These are phyloP conservation scores for Buxus sempervirens DNA, from an alignment of 164 flowering plant genomes.

Conservation along the genomic window DNA sequence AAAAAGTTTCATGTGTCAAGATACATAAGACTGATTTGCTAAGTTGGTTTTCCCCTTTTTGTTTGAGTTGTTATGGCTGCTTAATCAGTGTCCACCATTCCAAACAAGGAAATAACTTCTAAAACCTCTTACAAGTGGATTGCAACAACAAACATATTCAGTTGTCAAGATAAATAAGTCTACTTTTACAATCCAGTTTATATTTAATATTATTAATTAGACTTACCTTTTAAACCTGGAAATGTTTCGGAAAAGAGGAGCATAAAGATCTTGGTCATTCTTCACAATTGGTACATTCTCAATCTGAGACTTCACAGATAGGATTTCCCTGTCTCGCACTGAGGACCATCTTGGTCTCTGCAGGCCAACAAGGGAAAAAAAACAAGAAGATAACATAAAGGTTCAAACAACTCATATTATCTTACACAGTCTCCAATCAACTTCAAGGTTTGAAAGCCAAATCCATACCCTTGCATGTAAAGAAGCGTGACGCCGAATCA, in stretches of 20 bases:
- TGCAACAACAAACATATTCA: background rate
- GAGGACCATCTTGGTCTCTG: constrained; percentile 54
- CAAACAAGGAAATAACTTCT: background rate
- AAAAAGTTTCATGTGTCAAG: no score
- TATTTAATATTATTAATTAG: background rate
- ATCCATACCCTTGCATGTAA: constrained; percentile 55
- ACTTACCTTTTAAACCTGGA: constrained; percentile 54
- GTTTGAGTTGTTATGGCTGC: background rate
- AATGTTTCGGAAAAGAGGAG: constrained; percentile 52
- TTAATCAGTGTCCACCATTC: background rate
- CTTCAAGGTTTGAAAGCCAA: background rate
- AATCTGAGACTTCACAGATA: constrained; percentile 42
- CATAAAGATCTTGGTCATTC: constrained; percentile 41
- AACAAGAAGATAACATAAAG: no score
- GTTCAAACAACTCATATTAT: background rate
- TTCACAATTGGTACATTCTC: constrained; percentile 35
- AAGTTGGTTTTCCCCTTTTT: background rate
- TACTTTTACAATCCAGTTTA: background rate
- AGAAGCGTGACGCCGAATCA: constrained; percentile 44
- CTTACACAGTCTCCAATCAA: background rate
- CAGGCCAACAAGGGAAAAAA: constrained; percentile 11
- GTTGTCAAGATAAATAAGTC: background rate
- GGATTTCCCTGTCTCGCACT: constrained; percentile 39
- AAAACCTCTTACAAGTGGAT: background rate
- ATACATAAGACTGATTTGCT: no score